Base-by-base conservation (phyloP, 305 asterid genomes). In the Withania somnifera region DNA sequence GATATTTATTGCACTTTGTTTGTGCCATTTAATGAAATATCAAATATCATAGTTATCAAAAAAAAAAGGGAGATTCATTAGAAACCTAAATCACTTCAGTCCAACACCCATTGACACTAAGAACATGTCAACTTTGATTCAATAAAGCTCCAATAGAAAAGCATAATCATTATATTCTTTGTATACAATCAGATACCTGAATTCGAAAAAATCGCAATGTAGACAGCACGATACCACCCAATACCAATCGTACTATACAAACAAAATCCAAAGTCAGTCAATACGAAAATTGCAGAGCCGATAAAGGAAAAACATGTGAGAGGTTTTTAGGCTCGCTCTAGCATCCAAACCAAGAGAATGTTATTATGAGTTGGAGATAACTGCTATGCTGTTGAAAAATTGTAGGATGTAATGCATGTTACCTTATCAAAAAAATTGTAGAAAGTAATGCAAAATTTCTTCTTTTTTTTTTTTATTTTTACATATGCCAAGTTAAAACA, bases 171-270 rank as follows among this genome's bases (percentile, higher is more conserved):
- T 24, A 73, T 47, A 26, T 47, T 73, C 6, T 26, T 69, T 73
- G 79, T 13, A 45, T 24, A 73, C 14, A 87, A 89, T 40, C 32
- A 77, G 82, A 66, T 85, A 93, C 98, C 98, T 96, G 97, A 82
- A 87, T 80, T 57, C 95, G 97, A 75, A 94, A 91, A 86, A 92
- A 91, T 54, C 97, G 93, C 86, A 96, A 80, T 45, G 97, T 89
- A 76, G 84, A 89, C 87, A 96, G 85, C 77, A 90, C 86, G 84
- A 90, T 82, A 91, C 87, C 84, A 83, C 99, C 98, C 84, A 96
- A 88, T 83, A 90, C 91, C 91, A 94, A 82, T 78, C 97, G 98
- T 85, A 91, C 99, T 96, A 90, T 82, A 87, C 81, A 84, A 87
- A 85, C 83, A 67, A 85, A 84, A 64, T 83, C 19, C 28, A 42